Evolutionary conservation across 306 rosid genomes (phyloP).

Genomic region (Sicyos baderoa): DNA sequence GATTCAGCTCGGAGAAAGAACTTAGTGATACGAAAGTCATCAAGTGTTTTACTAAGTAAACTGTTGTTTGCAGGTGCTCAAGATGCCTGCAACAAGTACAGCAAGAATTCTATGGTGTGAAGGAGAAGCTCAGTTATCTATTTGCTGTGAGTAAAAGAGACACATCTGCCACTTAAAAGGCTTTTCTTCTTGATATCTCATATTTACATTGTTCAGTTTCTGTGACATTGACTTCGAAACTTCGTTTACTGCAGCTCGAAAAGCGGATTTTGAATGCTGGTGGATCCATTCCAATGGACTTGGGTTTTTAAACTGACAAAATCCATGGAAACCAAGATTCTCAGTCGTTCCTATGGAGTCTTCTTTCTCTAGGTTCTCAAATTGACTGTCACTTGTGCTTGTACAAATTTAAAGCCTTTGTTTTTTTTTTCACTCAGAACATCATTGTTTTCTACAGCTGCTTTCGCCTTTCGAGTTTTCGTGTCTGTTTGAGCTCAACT

Average conservation of each 20-base stretch:
- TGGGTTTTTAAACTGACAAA: conserved; percentile 31
- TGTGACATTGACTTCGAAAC: conserved; percentile 3
- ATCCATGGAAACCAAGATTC: conserved; percentile 1
- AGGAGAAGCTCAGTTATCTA: conserved; percentile 77
- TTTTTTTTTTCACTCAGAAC: conserved; percentile 15
- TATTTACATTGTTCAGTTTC: neutral
- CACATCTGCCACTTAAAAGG: neutral
- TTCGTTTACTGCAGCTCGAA: conserved; percentile 64
- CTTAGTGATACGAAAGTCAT: neutral
- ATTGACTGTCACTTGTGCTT: conserved; percentile 34
- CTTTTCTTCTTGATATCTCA: conserved; percentile 9
- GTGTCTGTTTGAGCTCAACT: neutral
- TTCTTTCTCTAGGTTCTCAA: conserved; percentile 28
- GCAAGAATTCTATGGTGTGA: conserved; percentile 69
- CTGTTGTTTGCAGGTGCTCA: conserved; percentile 46
- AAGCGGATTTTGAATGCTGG: conserved; percentile 88
- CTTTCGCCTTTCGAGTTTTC: neutral
- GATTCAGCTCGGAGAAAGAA: conserved; percentile 2
- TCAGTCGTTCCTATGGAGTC: conserved; percentile 29
- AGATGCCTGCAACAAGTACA: conserved; percentile 86
- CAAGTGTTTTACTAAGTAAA: neutral
- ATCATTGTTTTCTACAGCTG: conserved; percentile 12
- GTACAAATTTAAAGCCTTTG: conserved; percentile 32
- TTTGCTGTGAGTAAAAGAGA: conserved; percentile 43
- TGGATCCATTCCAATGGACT: conserved; percentile 73